Percentiles rank a stretch among this genome's conserved stretches.
phyloP scores from a whole-genome alignment of 768 basidiomycete genomes.

The Gelatoporia subvermispora region DNA sequence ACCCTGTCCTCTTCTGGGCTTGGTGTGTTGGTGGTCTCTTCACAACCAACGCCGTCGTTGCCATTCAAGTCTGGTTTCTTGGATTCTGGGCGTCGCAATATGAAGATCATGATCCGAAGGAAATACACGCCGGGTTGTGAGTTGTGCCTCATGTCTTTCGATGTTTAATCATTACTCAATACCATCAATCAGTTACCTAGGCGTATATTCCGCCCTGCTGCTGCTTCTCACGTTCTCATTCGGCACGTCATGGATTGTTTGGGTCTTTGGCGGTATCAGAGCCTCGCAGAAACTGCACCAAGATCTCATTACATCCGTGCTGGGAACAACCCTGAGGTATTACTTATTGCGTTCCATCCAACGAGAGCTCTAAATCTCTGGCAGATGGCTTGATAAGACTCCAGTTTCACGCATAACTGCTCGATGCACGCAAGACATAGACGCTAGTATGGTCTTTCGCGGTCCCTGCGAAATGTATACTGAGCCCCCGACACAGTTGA shows the following conservation, averaged over 20 bases:
- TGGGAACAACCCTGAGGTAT: constrained; percentile 36
- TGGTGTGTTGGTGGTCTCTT: constrained; percentile 15
- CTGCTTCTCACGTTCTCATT: constrained; percentile 17
- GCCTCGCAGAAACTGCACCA: not conserved
- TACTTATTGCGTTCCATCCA: not conserved
- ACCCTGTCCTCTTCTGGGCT: constrained; percentile 29
- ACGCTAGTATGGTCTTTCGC: constrained; percentile 3
- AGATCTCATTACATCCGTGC: not conserved
- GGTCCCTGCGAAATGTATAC: no score
- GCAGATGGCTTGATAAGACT: constrained; percentile 41
- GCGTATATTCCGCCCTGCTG: constrained; percentile 35
- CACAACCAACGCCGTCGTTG: constrained; percentile 14
- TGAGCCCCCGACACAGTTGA: no score
- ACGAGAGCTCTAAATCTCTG: not conserved
- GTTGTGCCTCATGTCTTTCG: constrained; percentile 3
- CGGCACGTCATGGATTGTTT: no score
- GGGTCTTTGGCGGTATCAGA: no score
- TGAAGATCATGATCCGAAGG: constrained; percentile 24
- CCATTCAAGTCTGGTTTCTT: constrained; percentile 37
- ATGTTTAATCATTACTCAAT: not conserved
- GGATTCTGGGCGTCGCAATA: constrained; percentile 44
- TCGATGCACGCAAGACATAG: constrained; percentile 15
- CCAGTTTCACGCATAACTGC: constrained; percentile 44
- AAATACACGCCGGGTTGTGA: constrained; percentile 32
- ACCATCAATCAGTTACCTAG: constrained; percentile 39